A percentile compares a stretch with the other conserved stretches of the same genome.
phyloP scores from a whole-genome alignment of 2,329 filamentous ascomycete genomes.

The Neonectria neomacrospora region DNA sequence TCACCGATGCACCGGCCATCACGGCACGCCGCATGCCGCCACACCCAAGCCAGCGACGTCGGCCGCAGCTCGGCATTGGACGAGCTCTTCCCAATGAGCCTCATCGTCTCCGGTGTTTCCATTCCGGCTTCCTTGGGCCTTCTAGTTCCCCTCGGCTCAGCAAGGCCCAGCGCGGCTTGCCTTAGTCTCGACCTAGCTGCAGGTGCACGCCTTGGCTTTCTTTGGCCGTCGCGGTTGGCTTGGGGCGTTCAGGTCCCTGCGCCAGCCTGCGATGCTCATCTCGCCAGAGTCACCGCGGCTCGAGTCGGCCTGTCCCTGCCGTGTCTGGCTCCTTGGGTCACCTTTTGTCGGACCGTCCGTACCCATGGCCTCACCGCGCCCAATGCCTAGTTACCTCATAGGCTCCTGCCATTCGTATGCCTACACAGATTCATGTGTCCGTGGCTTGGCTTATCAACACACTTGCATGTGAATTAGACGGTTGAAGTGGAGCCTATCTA shows the following conservation, averaged over 20 bases:
- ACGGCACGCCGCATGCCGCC: slow-evolving; percentile 8
- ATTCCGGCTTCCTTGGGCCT: slow-evolving; percentile 31
- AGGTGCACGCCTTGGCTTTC: background rate
- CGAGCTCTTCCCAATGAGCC: slow-evolving; percentile 14
- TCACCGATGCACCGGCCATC: background rate
- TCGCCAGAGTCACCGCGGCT: background rate
- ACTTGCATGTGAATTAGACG: background rate
- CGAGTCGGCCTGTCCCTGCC: background rate
- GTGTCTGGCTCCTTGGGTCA: background rate
- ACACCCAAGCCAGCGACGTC: slow-evolving; percentile 5
- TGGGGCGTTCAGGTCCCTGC: background rate
- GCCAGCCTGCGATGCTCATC: background rate
- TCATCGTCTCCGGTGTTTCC: slow-evolving; percentile 26
- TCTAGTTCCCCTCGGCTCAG: slow-evolving; percentile 28
- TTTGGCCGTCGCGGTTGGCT: background rate
- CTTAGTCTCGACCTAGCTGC: slow-evolving; percentile 25
- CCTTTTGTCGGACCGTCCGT: background rate
- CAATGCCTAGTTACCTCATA: background rate
- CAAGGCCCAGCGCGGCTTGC: slow-evolving; percentile 26
- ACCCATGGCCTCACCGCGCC: background rate
- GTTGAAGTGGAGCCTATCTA: slow-evolving; percentile 6
- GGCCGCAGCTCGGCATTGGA: slow-evolving; percentile 17
- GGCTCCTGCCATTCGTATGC: background rate
- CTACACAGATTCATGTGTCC: background rate
- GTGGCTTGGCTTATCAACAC: slow-evolving; percentile 17